Evolutionary conservation across 768 basidiomycete species (phyloP).

Genomic region (Pleurotus eryngii): DNA sequence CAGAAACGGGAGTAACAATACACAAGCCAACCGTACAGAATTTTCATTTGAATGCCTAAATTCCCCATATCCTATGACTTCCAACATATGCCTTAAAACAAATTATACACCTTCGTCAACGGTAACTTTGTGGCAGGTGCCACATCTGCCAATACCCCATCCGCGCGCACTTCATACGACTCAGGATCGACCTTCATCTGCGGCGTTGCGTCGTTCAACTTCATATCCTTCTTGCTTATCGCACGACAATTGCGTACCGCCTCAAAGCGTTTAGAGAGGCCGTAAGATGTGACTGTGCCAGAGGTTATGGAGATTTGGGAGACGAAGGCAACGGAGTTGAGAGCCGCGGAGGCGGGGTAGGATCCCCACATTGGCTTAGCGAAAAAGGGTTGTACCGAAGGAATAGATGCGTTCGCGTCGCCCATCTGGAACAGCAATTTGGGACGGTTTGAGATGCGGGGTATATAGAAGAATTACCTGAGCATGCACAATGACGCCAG

Average conservation of each 20-base stretch:
- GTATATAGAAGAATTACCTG: conserved; percentile 53
- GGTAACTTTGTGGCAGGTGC: conserved; percentile 69
- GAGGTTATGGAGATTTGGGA: conserved; percentile 64
- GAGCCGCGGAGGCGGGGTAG: conserved; percentile 70
- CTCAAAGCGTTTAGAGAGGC: conserved; percentile 66
- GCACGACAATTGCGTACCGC: conserved; percentile 74
- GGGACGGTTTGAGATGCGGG: background rate
- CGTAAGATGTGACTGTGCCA: conserved; percentile 62
- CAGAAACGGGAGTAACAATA: no score
- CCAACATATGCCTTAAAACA: conserved; percentile 48
- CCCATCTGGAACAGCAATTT: conserved; percentile 64
- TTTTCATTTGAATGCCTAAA: no score
- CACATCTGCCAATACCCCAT: conserved; percentile 75
- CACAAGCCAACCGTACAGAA: no score
- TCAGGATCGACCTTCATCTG: conserved; percentile 90
- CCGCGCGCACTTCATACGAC: conserved; percentile 81
- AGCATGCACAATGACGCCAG: conserved; percentile 89
- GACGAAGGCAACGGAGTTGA: conserved; percentile 85
- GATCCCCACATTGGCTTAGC: conserved; percentile 94
- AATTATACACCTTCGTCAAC: conserved; percentile 70
- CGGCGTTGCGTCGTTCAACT: conserved; percentile 83
- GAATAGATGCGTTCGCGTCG: conserved; percentile 95
- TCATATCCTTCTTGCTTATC: conserved; percentile 88
- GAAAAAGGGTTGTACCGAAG: conserved; percentile 87
- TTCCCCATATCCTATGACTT: no score